These are phyloP conservation scores for Alopecurus myosuroides DNA, from an alignment of 176 grass and related monocot species.

Conservation along the genomic window DNA sequence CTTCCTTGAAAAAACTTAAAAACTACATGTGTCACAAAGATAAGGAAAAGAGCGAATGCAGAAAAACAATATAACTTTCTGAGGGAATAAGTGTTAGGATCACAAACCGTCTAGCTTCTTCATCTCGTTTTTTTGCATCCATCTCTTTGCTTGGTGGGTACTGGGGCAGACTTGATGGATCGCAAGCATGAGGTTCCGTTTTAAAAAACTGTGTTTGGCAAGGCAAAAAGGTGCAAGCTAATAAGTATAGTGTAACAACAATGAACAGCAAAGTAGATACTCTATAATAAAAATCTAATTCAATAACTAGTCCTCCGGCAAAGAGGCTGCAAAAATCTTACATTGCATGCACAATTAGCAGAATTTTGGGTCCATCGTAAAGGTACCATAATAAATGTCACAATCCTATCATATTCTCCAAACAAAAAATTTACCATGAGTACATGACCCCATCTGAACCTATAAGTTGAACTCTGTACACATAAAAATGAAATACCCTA, in stretches of 20 bases:
- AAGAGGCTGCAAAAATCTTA: not conserved
- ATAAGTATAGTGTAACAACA: not conserved
- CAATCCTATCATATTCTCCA: not conserved
- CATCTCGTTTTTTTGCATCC: slow-evolving; percentile 77
- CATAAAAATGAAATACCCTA: not conserved
- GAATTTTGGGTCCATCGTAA: not conserved
- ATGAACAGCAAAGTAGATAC: not conserved
- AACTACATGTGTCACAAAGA: not conserved
- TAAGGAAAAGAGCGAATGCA: not conserved
- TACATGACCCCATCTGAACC: not conserved
- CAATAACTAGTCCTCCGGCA: not conserved
- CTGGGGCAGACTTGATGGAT: slow-evolving; percentile 71
- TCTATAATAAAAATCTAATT: not conserved
- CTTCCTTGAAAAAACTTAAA: slow-evolving; percentile 10
- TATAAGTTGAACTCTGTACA: not conserved
- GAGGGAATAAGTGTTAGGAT: not conserved
- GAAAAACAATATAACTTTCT: not conserved
- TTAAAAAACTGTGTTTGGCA: slow-evolving; percentile 57
- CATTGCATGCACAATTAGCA: not conserved
- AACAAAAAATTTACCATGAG: not conserved
- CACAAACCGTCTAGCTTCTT: slow-evolving; percentile 83
- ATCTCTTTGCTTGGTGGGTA: slow-evolving; percentile 87
- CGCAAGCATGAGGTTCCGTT: slow-evolving; percentile 64
- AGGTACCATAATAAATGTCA: not conserved
- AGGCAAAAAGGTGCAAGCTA: not conserved